Percentiles rank a stretch among this genome's conserved stretches.
Conservation (phyloP, 129 eudicot species). For the sunflower (Helianthus annuus) region DNA sequence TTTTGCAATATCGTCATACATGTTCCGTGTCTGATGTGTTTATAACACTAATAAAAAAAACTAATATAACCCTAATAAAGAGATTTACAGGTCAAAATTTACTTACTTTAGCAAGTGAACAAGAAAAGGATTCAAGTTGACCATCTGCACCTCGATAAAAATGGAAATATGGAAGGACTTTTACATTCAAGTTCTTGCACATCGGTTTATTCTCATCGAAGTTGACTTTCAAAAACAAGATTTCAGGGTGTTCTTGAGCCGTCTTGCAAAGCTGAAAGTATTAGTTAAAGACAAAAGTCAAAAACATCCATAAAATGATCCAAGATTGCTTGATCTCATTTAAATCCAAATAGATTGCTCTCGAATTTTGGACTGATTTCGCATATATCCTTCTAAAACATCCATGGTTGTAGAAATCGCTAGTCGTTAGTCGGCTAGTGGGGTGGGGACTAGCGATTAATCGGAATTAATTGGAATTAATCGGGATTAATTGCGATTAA, state of each 20-base stretch:
- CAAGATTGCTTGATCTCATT: slow-evolving; percentile 7
- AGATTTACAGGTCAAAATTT: not conserved
- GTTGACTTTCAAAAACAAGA: slow-evolving; percentile 87
- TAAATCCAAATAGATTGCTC: not conserved
- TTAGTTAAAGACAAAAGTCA: slow-evolving; percentile 4
- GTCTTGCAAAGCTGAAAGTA: slow-evolving; percentile 78
- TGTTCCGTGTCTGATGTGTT: not conserved
- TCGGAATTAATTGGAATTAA: too few relatives aligned
- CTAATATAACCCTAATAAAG: not conserved
- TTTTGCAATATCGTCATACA: slow-evolving; percentile 2
- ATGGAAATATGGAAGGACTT: slow-evolving; percentile 94
- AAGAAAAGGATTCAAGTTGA: slow-evolving; percentile 83
- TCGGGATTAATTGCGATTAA: too few relatives aligned
- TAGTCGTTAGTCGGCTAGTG: too few relatives aligned
- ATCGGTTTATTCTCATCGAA: slow-evolving; percentile 56
- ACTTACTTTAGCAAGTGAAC: slow-evolving; percentile 92
- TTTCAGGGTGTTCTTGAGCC: slow-evolving; percentile 84
- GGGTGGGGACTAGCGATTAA: too few relatives aligned
- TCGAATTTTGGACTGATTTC: not conserved
- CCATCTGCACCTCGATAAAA: slow-evolving; percentile 93
- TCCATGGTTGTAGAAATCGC: too few relatives aligned
- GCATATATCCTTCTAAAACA: not conserved
- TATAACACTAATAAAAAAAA: not conserved
- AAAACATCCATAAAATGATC: not conserved
- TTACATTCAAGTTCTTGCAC: slow-evolving; percentile 94